Conservation (phyloP, 2,329 filamentous ascomycete genomes). For the Sporothrix variecibatus region DNA sequence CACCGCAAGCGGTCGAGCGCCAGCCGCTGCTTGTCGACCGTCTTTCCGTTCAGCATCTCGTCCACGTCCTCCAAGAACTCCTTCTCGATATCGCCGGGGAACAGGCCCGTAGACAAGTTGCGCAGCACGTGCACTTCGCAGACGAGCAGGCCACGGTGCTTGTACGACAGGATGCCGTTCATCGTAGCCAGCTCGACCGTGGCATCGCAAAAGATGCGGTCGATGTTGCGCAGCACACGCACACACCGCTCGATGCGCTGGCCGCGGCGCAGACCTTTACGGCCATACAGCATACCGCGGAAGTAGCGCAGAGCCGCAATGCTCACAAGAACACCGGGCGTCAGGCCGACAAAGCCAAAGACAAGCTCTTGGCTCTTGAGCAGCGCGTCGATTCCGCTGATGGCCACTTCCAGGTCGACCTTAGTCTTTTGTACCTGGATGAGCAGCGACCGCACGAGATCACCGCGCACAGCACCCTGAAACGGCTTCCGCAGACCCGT, state of each 20-base stretch:
- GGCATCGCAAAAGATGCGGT: constrained; percentile 72
- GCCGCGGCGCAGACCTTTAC: constrained; percentile 66
- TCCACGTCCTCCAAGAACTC: constrained; percentile 89
- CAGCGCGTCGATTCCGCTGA: constrained; percentile 91
- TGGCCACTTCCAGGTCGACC: constrained; percentile 93
- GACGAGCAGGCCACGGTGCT: constrained; percentile 85
- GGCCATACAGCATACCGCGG: constrained; percentile 66
- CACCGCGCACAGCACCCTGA: constrained; percentile 77
- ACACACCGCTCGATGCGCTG: constrained; percentile 70
- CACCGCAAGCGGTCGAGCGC: constrained; percentile 84
- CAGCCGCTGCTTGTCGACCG: constrained; percentile 74
- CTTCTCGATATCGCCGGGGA: constrained; percentile 73
- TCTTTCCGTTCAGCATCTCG: constrained; percentile 81
- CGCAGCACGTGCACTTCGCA: constrained; percentile 87
- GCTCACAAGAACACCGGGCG: constrained; percentile 86
- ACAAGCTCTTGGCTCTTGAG: constrained; percentile 96
- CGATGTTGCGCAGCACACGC: constrained; percentile 81
- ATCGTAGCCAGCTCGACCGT: constrained; percentile 57
- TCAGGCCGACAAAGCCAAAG: constrained; percentile 95
- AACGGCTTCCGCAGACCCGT: constrained; percentile 82
- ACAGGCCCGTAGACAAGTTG: constrained; percentile 63
- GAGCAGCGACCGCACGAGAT: constrained; percentile 83
- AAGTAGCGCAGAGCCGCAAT: constrained; percentile 75
- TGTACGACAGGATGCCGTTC: constrained; percentile 79
- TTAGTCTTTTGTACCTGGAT: constrained; percentile 99